Base-by-base conservation (phyloP, 208 protist genomes). In the Trypanosomatidae sp. region DNA sequence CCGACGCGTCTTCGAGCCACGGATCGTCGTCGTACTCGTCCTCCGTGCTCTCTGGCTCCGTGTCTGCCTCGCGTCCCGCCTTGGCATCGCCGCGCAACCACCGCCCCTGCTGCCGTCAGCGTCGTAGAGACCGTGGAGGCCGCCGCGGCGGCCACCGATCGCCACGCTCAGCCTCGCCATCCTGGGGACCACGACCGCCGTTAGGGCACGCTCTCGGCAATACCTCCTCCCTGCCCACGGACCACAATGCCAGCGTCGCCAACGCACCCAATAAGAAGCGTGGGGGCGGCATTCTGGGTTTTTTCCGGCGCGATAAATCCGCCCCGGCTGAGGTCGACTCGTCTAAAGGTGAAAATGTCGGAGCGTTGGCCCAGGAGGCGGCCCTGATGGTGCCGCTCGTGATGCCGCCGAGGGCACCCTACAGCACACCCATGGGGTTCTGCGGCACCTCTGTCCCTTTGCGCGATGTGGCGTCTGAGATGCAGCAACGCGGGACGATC, bases 261-360 rank as follows among this genome's bases (percentile, higher is more conserved):
- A 49, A 62, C 22, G 69, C 39, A 0, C 46, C 52, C 13, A 64
- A 66, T 46, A 71, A 75, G 44, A 80, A 75, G 62, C 69, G 68
- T 10, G 55, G 62, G 17, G 50, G 60, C 47, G 69, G 62, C 1
- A 30, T 80, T 13, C 46, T 71, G 62, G 67, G 55, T 13, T 50
- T 80, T 15, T 80, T 80, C 46, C 75, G 69, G 33, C 69, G 75
- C 53, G 47, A 43, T 69, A 74, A 80, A 67, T 64, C 33, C 53
- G 1, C 43, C 17, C 62, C 47, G 3, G 39, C 28, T 1, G 68
- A 44, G 33, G 36, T 22, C 9, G 41, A 30, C 39, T 15, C 39
- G 30, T 13, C 39, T 22, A 17, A 13, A 10, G 39, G 15, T 17
- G 41, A 19, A 15, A 15, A 65, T 28, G 30, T 22, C 5, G 59